Evolutionary conservation across 2,329 filamentous ascomycete genomes (phyloP).

Genomic region (Fusarium camptoceras): DNA sequence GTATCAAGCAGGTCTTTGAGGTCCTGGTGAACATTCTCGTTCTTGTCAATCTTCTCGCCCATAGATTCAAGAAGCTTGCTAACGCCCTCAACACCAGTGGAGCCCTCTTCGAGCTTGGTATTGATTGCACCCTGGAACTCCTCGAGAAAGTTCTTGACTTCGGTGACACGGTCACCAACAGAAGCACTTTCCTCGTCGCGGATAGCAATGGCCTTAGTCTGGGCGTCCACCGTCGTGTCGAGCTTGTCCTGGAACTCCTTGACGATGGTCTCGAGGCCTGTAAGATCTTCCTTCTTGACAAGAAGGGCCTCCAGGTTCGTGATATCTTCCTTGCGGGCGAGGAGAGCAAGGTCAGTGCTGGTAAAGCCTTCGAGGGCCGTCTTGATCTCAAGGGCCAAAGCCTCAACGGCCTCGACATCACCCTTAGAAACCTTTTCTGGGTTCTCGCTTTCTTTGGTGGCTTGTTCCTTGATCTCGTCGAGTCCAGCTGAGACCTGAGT

Average conservation of each 20-base stretch:
- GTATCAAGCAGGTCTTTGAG: conserved; percentile 78
- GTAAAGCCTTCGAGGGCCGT: conserved; percentile 77
- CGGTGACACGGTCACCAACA: conserved; percentile 80
- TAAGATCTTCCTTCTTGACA: conserved; percentile 76
- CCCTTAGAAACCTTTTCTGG: conserved; percentile 80
- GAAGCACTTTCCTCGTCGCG: conserved; percentile 85
- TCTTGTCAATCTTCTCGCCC: conserved; percentile 70
- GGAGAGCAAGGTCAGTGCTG: conserved; percentile 74
- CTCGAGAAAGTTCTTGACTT: conserved; percentile 81
- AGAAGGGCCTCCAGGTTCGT: conserved; percentile 74
- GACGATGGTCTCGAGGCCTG: conserved; percentile 74
- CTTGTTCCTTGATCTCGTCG: conserved; percentile 76
- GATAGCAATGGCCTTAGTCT: conserved; percentile 83
- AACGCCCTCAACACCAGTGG: conserved; percentile 77
- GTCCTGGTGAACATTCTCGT: conserved; percentile 68
- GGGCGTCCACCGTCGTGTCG: conserved; percentile 76
- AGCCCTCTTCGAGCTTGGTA: conserved; percentile 80
- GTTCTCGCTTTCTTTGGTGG: conserved; percentile 65
- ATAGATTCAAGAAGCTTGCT: conserved; percentile 76
- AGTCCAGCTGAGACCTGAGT: conserved; percentile 80
- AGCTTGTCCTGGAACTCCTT: conserved; percentile 78
- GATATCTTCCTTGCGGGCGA: conserved; percentile 80
- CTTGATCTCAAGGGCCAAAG: conserved; percentile 88
- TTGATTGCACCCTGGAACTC: conserved; percentile 83
- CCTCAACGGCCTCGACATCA: conserved; percentile 83